Conservation (phyloP, 2,329 filamentous ascomycete species). For the Talaromyces sp. region DNA sequence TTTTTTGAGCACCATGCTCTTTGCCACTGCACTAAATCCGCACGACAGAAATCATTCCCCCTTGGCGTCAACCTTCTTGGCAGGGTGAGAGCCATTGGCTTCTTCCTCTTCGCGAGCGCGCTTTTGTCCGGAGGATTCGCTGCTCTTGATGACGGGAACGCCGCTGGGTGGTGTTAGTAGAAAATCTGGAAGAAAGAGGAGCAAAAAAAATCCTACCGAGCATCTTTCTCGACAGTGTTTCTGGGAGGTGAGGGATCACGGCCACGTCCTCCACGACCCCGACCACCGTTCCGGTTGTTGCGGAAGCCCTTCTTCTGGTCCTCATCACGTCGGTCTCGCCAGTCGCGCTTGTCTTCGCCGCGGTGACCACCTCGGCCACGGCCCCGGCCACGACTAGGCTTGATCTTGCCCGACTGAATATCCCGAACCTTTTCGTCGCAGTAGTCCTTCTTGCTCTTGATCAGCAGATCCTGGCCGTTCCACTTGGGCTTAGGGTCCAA, state of each 20-base stretch:
- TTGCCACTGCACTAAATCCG: neutral
- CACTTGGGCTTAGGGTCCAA: constrained; percentile 77
- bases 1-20: neutral
- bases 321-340: constrained; percentile 39
- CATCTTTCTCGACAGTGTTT: constrained; percentile 33
- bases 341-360: constrained; percentile 32
- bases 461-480: constrained; percentile 71
- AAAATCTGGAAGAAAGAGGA: neutral
- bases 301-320: constrained; percentile 40
- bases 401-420: constrained; percentile 65
- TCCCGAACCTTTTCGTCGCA: constrained; percentile 69
- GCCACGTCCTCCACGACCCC: constrained; percentile 5
- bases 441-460: constrained; percentile 87
- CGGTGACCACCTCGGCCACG: constrained; percentile 1
- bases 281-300: constrained; percentile 23
- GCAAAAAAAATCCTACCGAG: constrained; percentile 29
- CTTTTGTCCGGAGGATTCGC: constrained; percentile 36
- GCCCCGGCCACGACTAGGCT: constrained; percentile 37
- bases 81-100: constrained; percentile 26
- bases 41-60: constrained; percentile 20
- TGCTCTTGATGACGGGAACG: constrained; percentile 39
- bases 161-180: constrained; percentile 28
- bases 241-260: constrained; percentile 7
- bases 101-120: constrained; percentile 38
- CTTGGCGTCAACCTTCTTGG: constrained; percentile 47